Evolutionary conservation across 73 alveolate genomes (phyloP).

Genomic region (Paramecium pentaurelia): DNA sequence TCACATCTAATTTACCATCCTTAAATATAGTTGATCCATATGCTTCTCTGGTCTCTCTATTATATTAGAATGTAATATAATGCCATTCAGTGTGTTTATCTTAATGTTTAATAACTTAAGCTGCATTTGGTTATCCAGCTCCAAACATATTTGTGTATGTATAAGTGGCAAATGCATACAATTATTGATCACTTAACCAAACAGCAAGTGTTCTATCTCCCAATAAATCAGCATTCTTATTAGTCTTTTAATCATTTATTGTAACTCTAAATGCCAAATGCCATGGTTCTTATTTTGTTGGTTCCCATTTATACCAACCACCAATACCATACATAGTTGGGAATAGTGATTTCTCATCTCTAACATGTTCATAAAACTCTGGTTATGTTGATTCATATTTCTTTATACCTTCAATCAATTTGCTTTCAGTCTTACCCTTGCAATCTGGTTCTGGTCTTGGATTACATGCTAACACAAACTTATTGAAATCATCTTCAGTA

Average conservation of each 20-base stretch:
- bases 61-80: not conserved
- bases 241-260: not conserved
- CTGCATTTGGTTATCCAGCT: conserved; percentile 18
- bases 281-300: conserved; percentile 44
- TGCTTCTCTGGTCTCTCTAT: conserved; percentile 34
- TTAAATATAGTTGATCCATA: not conserved
- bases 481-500: not conserved
- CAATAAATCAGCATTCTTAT: not conserved
- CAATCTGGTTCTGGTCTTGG: conserved; percentile 37
- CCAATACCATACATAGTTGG: conserved; percentile 3
- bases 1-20: not conserved
- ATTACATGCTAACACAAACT: conserved; percentile 18
- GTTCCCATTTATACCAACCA: conserved; percentile 45
- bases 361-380: conserved; percentile 22
- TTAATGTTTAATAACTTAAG: not conserved
- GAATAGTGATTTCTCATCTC: not conserved
- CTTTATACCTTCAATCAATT: conserved; percentile 7
- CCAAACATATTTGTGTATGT: conserved; percentile 29
- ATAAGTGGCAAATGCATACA: conserved; percentile 40
- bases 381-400: not conserved
- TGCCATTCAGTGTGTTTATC: conserved; percentile 40
- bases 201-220: conserved; percentile 47
- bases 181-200: not conserved
- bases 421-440: not conserved
- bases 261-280: conserved; percentile 46